Percentiles rank a stretch among this genome's conserved stretches.
phyloP scores from a whole-genome alignment of 2,329 filamentous ascomycete genomes.

The Stemphylium beticola region DNA sequence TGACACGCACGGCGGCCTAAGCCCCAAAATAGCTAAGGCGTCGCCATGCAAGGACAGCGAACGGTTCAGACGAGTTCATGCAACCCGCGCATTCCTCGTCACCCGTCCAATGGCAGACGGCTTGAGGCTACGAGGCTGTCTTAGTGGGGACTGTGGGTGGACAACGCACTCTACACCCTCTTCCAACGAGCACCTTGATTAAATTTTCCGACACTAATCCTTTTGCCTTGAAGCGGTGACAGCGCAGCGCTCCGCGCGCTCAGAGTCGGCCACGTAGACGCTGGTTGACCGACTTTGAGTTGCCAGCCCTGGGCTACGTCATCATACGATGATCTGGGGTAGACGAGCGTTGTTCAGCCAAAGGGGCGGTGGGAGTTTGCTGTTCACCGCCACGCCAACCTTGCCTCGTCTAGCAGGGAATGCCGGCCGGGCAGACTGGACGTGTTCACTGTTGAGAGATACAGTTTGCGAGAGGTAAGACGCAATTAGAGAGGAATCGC shows the following conservation, averaged over 20 bases:
- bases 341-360: conserved; percentile 15
- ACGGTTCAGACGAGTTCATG: conserved; percentile 34
- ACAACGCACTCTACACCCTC: conserved; percentile 33
- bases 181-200: conserved; percentile 9
- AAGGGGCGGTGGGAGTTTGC: conserved; percentile 26
- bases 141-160: conserved; percentile 6
- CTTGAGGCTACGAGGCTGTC: conserved; percentile 29
- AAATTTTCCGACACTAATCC: background rate
- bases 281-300: conserved; percentile 31
- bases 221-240: conserved; percentile 22
- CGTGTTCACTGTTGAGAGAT: conserved; percentile 15
- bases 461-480: background rate
- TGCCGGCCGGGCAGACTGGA: conserved; percentile 30
- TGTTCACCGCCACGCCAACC: conserved; percentile 37
- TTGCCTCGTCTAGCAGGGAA: conserved; percentile 20
- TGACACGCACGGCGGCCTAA: conserved; percentile 12
- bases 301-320: conserved; percentile 32
- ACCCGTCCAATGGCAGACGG: conserved; percentile 13
- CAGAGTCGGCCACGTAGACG: conserved; percentile 34
- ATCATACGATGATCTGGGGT: conserved; percentile 23
- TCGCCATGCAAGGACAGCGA: conserved; percentile 21
- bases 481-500: conserved; percentile 22
- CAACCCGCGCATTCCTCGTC: conserved; percentile 14
- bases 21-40: conserved; percentile 14
- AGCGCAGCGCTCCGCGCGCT: conserved; percentile 22